These are phyloP conservation scores for Leersia perrieri DNA, from an alignment of 176 grass and related monocot genomes.

Conservation along the genomic window DNA sequence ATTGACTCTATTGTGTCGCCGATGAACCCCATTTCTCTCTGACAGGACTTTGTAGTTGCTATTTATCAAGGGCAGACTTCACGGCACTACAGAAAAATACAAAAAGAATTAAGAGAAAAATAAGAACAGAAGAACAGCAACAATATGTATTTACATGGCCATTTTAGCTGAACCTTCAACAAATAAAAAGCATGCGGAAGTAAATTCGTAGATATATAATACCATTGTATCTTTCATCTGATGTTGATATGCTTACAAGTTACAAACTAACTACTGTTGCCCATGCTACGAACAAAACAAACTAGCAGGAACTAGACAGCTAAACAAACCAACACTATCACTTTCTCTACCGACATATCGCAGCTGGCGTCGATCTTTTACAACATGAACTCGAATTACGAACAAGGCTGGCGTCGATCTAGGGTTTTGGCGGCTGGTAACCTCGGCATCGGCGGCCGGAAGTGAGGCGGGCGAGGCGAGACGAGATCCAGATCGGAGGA, in stretches of 20 bases:
- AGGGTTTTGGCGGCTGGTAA: no score
- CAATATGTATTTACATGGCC: not conserved
- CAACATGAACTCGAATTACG: no score
- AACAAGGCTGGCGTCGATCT: not conserved
- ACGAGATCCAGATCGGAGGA: no score
- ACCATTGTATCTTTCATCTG: not conserved
- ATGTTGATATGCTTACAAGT: not conserved
- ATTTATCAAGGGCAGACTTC: not conserved
- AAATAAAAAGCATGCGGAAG: not conserved
- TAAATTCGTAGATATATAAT: not conserved
- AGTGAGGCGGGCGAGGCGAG: no score
- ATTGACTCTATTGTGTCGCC: slow-evolving; percentile 64
- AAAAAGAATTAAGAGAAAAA: not conserved
- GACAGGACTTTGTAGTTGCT: not conserved
- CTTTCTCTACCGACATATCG: no score
- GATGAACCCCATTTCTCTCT: slow-evolving; percentile 53
- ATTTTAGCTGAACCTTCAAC: not conserved
- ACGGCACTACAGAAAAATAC: not conserved
- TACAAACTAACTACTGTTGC: not conserved
- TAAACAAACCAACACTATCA: no score
- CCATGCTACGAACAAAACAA: not conserved
- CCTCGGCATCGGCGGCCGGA: no score
- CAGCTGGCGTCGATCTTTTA: no score
- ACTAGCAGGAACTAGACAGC: not conserved
- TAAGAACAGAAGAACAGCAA: not conserved